phyloP scores from a whole-genome alignment of 2,329 filamentous ascomycete species.

The Monosporascus cannonballus region DNA sequence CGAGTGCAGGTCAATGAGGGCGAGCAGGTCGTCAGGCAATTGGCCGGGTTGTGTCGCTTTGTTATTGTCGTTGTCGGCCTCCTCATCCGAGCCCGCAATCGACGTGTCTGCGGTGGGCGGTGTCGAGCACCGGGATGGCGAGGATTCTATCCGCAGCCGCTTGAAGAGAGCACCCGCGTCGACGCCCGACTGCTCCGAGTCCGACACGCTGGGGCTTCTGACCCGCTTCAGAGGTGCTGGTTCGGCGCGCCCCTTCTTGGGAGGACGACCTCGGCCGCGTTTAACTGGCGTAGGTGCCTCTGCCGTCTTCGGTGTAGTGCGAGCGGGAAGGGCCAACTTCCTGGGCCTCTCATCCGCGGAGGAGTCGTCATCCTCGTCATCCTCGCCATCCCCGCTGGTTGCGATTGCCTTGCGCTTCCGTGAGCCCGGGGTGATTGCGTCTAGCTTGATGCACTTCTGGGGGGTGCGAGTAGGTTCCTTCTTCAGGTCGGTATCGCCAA shows the following conservation, averaged over 20 bases:
- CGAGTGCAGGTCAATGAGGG: slow-evolving; percentile 58
- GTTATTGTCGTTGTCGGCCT: slow-evolving; percentile 20
- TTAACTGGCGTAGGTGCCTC: slow-evolving; percentile 12
- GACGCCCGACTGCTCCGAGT: slow-evolving; percentile 25
- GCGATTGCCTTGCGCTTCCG: slow-evolving; percentile 29
- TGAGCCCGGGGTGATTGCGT: slow-evolving; percentile 28
- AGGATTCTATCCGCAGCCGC: slow-evolving; percentile 33
- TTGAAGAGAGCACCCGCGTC: slow-evolving; percentile 32
- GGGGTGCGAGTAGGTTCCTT: slow-evolving; percentile 23
- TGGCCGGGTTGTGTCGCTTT: slow-evolving; percentile 6
- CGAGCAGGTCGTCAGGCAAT: slow-evolving; percentile 47
- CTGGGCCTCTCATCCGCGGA: slow-evolving; percentile 22
- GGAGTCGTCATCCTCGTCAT: slow-evolving; percentile 17
- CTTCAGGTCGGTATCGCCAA: slow-evolving; percentile 27
- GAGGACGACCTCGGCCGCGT: slow-evolving; percentile 21
- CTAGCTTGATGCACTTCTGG: slow-evolving; percentile 38
- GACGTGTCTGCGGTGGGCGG: slow-evolving; percentile 32
- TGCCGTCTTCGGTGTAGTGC: slow-evolving; percentile 2
- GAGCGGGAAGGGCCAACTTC: slow-evolving; percentile 9
- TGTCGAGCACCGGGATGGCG: slow-evolving; percentile 26
- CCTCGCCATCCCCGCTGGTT: slow-evolving; percentile 11
- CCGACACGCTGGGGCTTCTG: slow-evolving; percentile 24
- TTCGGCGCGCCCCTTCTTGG: slow-evolving; percentile 20
- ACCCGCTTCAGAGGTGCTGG: slow-evolving; percentile 22
- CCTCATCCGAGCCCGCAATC: slow-evolving; percentile 30